These are phyloP conservation scores for Aureobasidium musti DNA, from an alignment of 2,329 filamentous ascomycete species.

Conservation along the genomic window DNA sequence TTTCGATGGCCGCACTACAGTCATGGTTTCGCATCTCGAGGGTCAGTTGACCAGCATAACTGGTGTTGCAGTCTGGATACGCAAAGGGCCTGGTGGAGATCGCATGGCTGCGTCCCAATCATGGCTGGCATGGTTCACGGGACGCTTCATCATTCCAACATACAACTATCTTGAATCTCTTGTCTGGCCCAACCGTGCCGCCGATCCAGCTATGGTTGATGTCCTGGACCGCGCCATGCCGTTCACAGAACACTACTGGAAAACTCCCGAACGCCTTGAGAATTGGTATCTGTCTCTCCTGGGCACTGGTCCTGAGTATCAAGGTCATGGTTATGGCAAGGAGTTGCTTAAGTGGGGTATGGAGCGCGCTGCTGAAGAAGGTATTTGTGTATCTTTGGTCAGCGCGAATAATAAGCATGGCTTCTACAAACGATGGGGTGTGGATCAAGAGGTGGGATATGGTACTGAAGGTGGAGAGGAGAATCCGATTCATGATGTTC, in stretches of 20 bases:
- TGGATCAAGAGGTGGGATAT: conserved; percentile 21
- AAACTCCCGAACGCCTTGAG: conserved; percentile 33
- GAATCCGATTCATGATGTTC: conserved; percentile 26
- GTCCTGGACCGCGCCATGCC: conserved; percentile 31
- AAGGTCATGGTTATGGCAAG: conserved; percentile 36
- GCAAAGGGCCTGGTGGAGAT: conserved; percentile 31
- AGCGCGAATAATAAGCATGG: conserved; percentile 35
- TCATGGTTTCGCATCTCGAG: conserved; percentile 21
- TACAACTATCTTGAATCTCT: conserved; percentile 35
- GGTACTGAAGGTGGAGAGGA: conserved; percentile 27
- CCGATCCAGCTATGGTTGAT: conserved; percentile 31
- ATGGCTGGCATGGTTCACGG: conserved; percentile 25
- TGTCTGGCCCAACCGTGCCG: conserved; percentile 35
- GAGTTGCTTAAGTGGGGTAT: conserved; percentile 38
- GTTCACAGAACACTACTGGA: conserved; percentile 36
- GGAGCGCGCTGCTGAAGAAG: conserved; percentile 47
- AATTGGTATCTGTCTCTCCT: conserved; percentile 37
- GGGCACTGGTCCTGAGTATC: conserved; percentile 34
- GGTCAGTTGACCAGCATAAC: conserved; percentile 30
- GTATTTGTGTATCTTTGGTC: conserved; percentile 50
- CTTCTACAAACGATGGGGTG: conserved; percentile 34
- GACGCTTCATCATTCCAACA: conserved; percentile 29
- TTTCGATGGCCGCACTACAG: conserved; percentile 10
- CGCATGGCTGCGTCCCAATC: conserved; percentile 23
- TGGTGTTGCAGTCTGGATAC: conserved; percentile 36